Percentiles rank a stretch among this genome's conserved stretches.
phyloP scores from a whole-genome alignment of 164 flowering plant species.

The Umbellularia californica region DNA sequence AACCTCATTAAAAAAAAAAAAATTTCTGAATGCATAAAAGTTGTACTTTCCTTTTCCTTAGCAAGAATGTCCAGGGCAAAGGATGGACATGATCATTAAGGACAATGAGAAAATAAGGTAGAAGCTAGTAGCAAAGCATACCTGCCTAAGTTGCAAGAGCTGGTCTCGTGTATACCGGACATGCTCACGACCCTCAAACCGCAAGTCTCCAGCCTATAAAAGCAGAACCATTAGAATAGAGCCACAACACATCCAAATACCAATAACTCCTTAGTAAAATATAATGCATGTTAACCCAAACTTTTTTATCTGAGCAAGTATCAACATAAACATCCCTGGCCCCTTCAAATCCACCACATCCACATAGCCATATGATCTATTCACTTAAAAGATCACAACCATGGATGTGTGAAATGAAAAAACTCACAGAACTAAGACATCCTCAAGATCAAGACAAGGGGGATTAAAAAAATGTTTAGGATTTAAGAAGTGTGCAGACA shows the following conservation, averaged over 20 bases:
- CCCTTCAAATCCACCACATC: not conserved
- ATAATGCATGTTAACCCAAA: not conserved
- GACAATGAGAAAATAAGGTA: not conserved
- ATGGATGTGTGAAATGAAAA: not conserved
- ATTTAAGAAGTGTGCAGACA: not conserved
- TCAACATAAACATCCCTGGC: not conserved
- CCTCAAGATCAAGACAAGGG: not conserved
- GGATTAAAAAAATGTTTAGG: not conserved
- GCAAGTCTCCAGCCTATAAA: constrained; percentile 49
- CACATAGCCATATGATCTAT: not conserved
- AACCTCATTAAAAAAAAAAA: not conserved
- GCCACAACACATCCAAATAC: not conserved
- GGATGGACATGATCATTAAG: not conserved
- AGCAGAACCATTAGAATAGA: constrained; percentile 6
- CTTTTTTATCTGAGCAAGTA: not conserved
- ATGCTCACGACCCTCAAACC: constrained; percentile 68
- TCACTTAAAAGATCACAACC: not conserved
- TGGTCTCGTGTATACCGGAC: constrained; percentile 68
- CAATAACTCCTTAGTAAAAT: not conserved
- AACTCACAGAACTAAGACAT: not conserved
- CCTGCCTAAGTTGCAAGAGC: constrained; percentile 76
- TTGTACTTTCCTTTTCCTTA: too few species aligned
- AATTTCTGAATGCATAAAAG: not conserved
- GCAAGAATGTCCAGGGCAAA: not conserved
- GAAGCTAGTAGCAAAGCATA: constrained; percentile 14